Evolutionary conservation across 805 yeast species (phyloP), one percentile per base, ranked within the genome.

Genomic region (Metschnikowia reukaufii): DNA sequence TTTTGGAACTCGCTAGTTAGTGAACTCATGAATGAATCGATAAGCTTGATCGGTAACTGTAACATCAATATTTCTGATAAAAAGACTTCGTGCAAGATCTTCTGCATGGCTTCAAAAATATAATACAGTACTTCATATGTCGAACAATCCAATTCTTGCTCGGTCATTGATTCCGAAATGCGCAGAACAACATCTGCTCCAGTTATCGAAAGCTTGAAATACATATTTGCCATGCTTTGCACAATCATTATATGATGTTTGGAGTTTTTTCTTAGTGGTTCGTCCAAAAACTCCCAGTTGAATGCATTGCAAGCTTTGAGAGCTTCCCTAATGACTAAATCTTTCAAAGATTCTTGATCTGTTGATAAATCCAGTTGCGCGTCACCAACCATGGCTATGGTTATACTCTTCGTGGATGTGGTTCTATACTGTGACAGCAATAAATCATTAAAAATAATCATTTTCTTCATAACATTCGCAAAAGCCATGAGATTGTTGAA

Each of bases 1-100:
- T 37, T 43, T 18, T 43, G 47, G 25, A 43, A 18, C 25, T 30
- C 47, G 19, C 31, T 37, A 6, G 41, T 43, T 18, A 37, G 17
- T 17, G 31, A 12, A 5, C 21, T 15, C 8, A 37, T 17, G 9
- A 36, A n/a, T 23, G 18, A 43, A 2, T 20, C 23, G 13, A 43
- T 17, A 3, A 43, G 25, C 7, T 36, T 36, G 21, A 36, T 36
- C 18, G 47, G 47, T 20, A 43, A 36, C 25, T 27, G 36, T 13
- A 21, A 17, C 7, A 43, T 20, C 16, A 18, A 8, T 2, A 23
- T 29, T n/a, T 43, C 37, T 3, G 18, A 5, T 19, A 43, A 31
- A 18, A 36, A 36, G 4, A 20, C 8, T 21, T 37, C 37, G 20
- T 43, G 42, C 10, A 36, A 21, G 5, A 20, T n/a, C 13, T 18